These are phyloP conservation scores for Dipteronia sinensis DNA, from an alignment of 345 rosid genomes.

Conservation along the genomic window DNA sequence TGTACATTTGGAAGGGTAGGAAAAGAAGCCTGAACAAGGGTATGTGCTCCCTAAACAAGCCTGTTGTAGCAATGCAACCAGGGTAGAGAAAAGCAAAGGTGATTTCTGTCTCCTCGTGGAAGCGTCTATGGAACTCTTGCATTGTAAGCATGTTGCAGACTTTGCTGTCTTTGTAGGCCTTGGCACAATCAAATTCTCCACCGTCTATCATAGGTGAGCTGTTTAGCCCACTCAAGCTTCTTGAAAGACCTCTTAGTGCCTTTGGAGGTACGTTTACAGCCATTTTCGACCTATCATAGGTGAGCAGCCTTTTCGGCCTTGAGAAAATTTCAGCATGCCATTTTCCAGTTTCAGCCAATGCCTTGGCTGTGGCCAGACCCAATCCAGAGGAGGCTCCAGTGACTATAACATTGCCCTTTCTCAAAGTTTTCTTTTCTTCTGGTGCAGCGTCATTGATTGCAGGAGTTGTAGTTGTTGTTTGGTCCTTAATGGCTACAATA, in stretches of 20 bases:
- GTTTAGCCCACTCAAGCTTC: conserved; percentile 55
- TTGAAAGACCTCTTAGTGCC: conserved; percentile 61
- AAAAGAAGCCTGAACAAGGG: conserved; percentile 61
- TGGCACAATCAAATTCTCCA: conserved; percentile 60
- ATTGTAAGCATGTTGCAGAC: conserved; percentile 69
- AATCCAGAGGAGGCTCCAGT: conserved; percentile 91
- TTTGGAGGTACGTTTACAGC: conserved; percentile 67
- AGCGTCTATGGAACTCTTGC: conserved; percentile 63
- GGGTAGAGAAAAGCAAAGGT: conserved; percentile 62
- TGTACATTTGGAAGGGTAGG: conserved; percentile 71
- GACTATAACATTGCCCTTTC: conserved; percentile 62
- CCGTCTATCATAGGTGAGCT: conserved; percentile 61
- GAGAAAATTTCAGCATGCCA: conserved; percentile 94
- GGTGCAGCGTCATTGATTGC: too few species aligned
- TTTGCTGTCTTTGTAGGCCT: conserved; percentile 71
- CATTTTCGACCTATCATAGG: conserved; percentile 8
- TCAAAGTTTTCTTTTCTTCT: too few species aligned
- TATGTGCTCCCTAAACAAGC: conserved; percentile 72
- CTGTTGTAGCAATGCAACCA: conserved; percentile 66
- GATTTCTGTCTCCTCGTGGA: conserved; percentile 54
- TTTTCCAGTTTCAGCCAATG: conserved; percentile 82
- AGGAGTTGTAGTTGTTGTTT: too few species aligned
- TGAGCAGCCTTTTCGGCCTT: conserved; percentile 74
- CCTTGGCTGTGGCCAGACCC: conserved; percentile 83
- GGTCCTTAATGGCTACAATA: too few species aligned